A percentile compares a stretch with the other conserved stretches of the same genome.
These are phyloP conservation scores for Neurospora sublineolata DNA, from an alignment of 495 filamentous ascomycete genomes.

Conservation along the genomic window DNA sequence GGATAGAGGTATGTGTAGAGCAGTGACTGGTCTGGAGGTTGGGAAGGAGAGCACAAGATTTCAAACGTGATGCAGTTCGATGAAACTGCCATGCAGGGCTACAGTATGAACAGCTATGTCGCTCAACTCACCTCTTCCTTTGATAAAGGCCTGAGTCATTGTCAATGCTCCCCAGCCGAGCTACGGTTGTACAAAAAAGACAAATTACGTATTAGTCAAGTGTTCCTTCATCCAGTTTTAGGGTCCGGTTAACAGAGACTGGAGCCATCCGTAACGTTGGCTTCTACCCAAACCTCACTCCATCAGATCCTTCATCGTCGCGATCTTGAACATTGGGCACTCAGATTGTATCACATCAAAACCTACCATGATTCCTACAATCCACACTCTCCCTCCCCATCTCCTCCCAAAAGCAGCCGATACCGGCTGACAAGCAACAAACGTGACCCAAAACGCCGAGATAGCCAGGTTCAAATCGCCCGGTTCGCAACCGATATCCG, in stretches of 20 bases:
- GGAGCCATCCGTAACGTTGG: constrained; percentile 1
- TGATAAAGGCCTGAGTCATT: constrained; percentile 28
- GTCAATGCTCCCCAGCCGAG: constrained; percentile 43
- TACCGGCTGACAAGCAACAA: constrained; percentile 44
- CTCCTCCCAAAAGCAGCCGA: constrained; percentile 43
- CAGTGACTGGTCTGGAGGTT: not conserved
- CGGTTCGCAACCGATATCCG: constrained; percentile 18
- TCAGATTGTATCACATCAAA: not conserved
- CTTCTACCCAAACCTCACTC: not conserved
- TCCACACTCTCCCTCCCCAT: constrained; percentile 41
- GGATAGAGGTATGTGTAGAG: not conserved
- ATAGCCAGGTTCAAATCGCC: constrained; percentile 44
- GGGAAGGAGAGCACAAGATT: not conserved
- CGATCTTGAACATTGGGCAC: not conserved
- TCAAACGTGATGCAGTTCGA: not conserved
- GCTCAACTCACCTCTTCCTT: constrained; percentile 22
- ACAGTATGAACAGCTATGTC: not conserved
- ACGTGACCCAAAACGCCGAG: constrained; percentile 44
- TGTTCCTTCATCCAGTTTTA: not conserved
- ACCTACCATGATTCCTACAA: constrained; percentile 41
- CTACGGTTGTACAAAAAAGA: constrained; percentile 3
- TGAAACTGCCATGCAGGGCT: constrained; percentile 11
- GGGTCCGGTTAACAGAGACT: not conserved
- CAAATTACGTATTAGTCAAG: not conserved
- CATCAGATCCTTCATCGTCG: not conserved